These are phyloP conservation scores for Glebionis coronaria DNA, from an alignment of 129 eudicot species.

Conservation along the genomic window DNA sequence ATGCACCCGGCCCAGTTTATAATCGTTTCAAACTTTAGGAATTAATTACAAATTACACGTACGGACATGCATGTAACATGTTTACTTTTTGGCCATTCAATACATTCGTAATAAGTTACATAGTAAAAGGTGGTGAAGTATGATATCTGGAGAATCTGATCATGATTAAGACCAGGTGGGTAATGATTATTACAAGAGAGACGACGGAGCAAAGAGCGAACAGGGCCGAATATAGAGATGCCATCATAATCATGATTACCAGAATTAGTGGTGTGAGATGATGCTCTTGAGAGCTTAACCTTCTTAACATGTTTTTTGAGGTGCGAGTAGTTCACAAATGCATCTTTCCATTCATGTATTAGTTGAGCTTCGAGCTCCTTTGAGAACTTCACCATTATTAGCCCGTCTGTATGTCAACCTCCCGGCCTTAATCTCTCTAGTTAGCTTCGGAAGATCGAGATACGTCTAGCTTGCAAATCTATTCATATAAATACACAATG, in stretches of 20 bases:
- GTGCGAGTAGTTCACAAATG: conserved; percentile 86
- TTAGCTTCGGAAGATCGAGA: background rate
- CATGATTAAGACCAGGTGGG: conserved; percentile 15
- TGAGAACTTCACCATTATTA: conserved; percentile 82
- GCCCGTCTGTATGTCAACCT: background rate
- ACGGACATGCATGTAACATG: no score
- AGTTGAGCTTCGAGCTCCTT: conserved; percentile 94
- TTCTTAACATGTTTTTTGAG: conserved; percentile 91
- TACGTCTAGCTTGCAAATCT: no score
- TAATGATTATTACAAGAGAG: conserved; percentile 20
- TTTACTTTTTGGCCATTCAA: no score
- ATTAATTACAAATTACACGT: no score
- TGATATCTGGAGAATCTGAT: conserved; percentile 26
- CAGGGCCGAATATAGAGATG: conserved; percentile 58
- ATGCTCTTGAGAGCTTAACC: conserved; percentile 53
- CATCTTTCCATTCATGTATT: conserved; percentile 96
- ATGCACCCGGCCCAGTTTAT: no score
- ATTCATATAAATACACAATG: no score
- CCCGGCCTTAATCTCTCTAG: conserved; percentile 1
- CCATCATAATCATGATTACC: conserved; percentile 49
- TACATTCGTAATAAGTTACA: no score
- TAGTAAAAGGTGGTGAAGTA: background rate
- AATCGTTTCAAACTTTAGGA: no score
- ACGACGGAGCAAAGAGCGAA: conserved; percentile 36
- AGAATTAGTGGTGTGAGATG: background rate